Percentiles rank a stretch among this genome's conserved stretches.
phyloP scores from a whole-genome alignment of 345 rosid genomes.

The Luvunga scandens region DNA sequence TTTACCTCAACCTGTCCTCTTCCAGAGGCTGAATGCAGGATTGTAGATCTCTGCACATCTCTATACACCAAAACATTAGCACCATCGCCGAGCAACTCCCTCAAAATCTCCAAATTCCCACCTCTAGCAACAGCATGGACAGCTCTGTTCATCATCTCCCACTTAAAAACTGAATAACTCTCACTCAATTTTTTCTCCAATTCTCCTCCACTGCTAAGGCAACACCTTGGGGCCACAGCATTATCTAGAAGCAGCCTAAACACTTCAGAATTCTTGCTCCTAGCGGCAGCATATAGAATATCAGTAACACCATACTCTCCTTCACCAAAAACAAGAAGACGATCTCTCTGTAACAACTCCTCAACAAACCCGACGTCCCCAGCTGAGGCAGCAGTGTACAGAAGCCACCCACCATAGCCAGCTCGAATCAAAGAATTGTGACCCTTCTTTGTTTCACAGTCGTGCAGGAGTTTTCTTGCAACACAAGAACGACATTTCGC shows the following conservation, averaged over 20 bases:
- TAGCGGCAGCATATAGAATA: constrained; percentile 74
- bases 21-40: constrained; percentile 80
- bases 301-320: constrained; percentile 96
- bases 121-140: constrained; percentile 90
- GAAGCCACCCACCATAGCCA: constrained; percentile 95
- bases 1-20: constrained; percentile 83
- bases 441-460: constrained; percentile 52
- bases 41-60: constrained; percentile 65
- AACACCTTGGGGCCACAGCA: constrained; percentile 34
- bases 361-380: constrained; percentile 74
- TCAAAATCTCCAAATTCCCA: constrained; percentile 71
- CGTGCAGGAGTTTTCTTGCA: constrained; percentile 57
- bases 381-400: constrained; percentile 94
- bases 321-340: constrained; percentile 89
- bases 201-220: constrained; percentile 34
- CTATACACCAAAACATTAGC: constrained; percentile 42
- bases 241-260: constrained; percentile 56
- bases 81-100: constrained; percentile 37
- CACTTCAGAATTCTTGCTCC: constrained; percentile 67
- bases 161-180: constrained; percentile 40
- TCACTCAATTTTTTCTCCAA: constrained; percentile 31
- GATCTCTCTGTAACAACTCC: constrained; percentile 65
- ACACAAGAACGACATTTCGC: constrained; percentile 70
- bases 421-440: constrained; percentile 73
- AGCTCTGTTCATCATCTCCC: constrained; percentile 80